Evolutionary conservation across 345 rosid genomes (phyloP), one percentile per base, ranked within the genome.

Genomic region (Carallia brachiata): DNA sequence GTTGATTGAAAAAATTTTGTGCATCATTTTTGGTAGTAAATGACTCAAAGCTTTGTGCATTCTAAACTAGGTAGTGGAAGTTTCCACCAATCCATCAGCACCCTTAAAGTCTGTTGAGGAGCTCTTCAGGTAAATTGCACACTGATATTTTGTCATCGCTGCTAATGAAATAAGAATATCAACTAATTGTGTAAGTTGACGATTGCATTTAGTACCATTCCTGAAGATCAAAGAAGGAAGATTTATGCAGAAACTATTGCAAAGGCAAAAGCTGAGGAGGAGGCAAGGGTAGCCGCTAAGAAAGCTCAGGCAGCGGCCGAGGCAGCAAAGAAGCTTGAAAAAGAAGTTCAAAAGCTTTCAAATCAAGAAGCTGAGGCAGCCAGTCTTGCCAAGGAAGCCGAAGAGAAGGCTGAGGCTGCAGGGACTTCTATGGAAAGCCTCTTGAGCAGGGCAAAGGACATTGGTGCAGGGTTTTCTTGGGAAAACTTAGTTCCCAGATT

Each of bases 181-280:
- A 55, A 36, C 63, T 63, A 55, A 79, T 47, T 15, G 56, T 30
- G 36, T 44, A 9, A 2, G 37, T 0, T 32, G 57, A 36, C 18
- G 13, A 61, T 62, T 58, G 47, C 19, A 52, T 72, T 30, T 69
- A 95, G 99, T 78, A 83, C 76, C 50, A 87, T 95, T 70, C 92
- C 93, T 6, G 93, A 91, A 83, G 99, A 95, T 55, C 88, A 85
- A 67, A 92, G 99, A 78, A 88, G 97, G 71, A 84, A 85, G 65
- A 83, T 76, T 4, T 95, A 90, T 62, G 89, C 91, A 60, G 97
- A 83, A 59, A 82, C 78, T 7, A 66, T 86, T 36, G 90, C 91
- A 23, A 86, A 77, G 81, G 95, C 73, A 61, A 81, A 73, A 74
- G 89, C 87, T 0, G 96, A 87, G 81, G 90, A 89, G 78, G 89